Evolutionary conservation across 495 filamentous ascomycete genomes (phyloP), one percentile per base, ranked within the genome.

Genomic region (Neurospora pannonica): DNA sequence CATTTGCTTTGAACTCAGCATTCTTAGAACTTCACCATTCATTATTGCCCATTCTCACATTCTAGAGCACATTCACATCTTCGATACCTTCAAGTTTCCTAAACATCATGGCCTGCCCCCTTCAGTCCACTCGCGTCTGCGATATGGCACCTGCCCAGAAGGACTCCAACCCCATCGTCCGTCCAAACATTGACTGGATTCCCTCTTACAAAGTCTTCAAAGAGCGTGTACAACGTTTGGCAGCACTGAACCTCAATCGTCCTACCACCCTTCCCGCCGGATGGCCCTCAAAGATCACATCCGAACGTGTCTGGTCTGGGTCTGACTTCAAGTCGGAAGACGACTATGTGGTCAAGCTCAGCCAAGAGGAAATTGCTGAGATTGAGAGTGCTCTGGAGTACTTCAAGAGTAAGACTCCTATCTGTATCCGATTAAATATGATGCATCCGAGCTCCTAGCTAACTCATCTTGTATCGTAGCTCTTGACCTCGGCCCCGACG

Each of bases 101-200:
- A 67, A 4, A 67, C 54, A 67, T 28, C 9, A 67, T 67, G 54
- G 28, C 54, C 28, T 67, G 28, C 15, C 54, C 54, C 54, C 54
- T 67, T 67, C 54, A 36, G 28, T 34, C 28, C 54, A 34, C 54
- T 31, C 54, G 15, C 28, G 31, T 28, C 28, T 36, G 28, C 28
- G 4, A 67, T 7, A 19, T 67, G 54, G 15, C 28, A 67, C 28
- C 8, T 34, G 28, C 15, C 6, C 54, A 67, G 13, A 67, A 67
- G 28, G 31, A 36, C 28, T 2, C 54, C 54, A 67, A 15, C 15
- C 54, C 28, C 6, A 78, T 77, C 17, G 39, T 74, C 13, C 70
- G 79, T 5, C 79, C 79, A 24, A 76, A 80, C 40, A 81, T 80
- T 46, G 75, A 74, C 3, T 81, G 79, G 79, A 76, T 80, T n/a